Evolutionary conservation across 352 stramenopile species (phyloP), one percentile per base, ranked within the genome.

Genomic region (Phytophthora multivora): DNA sequence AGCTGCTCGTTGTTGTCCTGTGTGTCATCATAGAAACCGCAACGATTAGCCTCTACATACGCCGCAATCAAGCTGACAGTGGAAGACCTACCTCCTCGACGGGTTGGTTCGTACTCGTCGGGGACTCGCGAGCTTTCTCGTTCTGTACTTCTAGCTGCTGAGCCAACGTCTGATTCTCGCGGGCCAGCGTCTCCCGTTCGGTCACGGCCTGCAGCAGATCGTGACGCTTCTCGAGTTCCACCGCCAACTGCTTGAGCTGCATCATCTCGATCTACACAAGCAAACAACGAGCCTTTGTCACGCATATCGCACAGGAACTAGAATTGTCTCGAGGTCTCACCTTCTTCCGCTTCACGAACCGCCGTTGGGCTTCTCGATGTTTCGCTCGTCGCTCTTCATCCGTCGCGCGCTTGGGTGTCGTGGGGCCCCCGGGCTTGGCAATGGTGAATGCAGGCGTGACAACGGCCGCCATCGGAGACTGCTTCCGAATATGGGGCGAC

Each of bases 331-430:
- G 28, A 33, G 28, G 11, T 21, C 60, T 52, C 30, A 82, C 74
- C 68, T 84, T 84, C 55, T 84, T 84, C 61, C 75, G 69, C 53
- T 79, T 71, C 4, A 84, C 74, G 42, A 84, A 84, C 18, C 75
- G 33, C 10, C 75, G 56, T 65, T 84, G 75, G 4, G 74, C 75
- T 66, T 84, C 75, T 31, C 75, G 71, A 50, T 84, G 75, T 46
- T 84, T 84, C 10, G 75, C 75, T 59, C 79, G 71, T 38, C 75
- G 75, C 59, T 81, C 73, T 36, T 84, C 75, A 35, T 84, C 75
- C n/a, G 70, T 70, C 38, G 61, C 63, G n/a, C 68, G 38, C 40
- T 69, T 72, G 47, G 57, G 52, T 16, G 41, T 52, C 10, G 35
- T 36, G 12, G 38, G 38, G 25, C 41, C 47, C 23, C 38, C 51